These are phyloP conservation scores for Xylaria nigripes DNA, from an alignment of 495 filamentous ascomycete genomes.

Conservation along the genomic window DNA sequence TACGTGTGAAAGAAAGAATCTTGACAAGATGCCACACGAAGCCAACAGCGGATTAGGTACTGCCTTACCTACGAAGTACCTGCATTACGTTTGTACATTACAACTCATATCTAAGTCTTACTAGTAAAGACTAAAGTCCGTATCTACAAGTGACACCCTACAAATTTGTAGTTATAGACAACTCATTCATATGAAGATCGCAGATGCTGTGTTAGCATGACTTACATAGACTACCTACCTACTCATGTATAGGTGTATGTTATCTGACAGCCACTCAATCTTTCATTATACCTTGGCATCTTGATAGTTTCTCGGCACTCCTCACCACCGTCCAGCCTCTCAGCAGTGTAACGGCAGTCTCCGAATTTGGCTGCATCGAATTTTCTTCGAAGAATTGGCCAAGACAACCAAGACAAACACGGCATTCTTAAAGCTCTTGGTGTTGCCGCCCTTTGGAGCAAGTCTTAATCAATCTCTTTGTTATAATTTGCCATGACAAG, in stretches of 20 bases:
- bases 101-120: too few relatives aligned
- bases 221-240: slow-evolving; percentile 11
- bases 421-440: slow-evolving; percentile 9
- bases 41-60: too few relatives aligned
- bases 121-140: too few relatives aligned
- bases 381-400: slow-evolving; percentile 18
- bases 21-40: too few relatives aligned
- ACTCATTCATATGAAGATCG: not conserved
- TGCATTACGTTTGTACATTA: too few relatives aligned
- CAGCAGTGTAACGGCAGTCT: not conserved
- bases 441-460: slow-evolving; percentile 2
- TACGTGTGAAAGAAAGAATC: too few relatives aligned
- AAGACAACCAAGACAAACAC: slow-evolving; percentile 15
- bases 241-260: slow-evolving; percentile 1
- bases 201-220: not conserved
- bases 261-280: not conserved
- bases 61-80: too few relatives aligned
- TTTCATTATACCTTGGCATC: slow-evolving; percentile 17
- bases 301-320: slow-evolving; percentile 8
- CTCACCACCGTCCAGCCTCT: slow-evolving; percentile 9
- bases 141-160: too few relatives aligned
- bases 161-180: too few relatives aligned
- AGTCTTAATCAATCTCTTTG: too few relatives aligned
- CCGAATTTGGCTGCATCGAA: slow-evolving; percentile 17
- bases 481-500: too few relatives aligned